Conservation (phyloP, 1,284 basidiomycete species). For the Austroboletus olivaceoglutinosus region DNA sequence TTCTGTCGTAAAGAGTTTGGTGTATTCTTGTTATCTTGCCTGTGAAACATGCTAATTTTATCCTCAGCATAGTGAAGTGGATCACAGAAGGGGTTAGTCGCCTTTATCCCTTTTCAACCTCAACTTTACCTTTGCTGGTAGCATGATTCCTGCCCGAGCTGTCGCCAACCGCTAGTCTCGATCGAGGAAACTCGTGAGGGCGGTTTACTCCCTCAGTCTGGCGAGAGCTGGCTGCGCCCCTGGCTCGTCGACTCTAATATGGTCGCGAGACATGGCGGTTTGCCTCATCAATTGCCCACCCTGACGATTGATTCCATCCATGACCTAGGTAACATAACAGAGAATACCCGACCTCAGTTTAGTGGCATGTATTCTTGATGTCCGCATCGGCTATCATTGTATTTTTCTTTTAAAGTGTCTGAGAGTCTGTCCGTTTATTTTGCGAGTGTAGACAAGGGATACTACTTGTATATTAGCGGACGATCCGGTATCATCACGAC, state of each 20-base stretch:
- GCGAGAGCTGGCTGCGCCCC: conserved; percentile 21
- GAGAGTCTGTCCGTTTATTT: conserved; percentile 27
- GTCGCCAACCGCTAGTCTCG: conserved; percentile 47
- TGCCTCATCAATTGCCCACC: conserved; percentile 20
- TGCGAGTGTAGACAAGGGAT: conserved; percentile 20
- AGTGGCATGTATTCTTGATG: conserved; percentile 54
- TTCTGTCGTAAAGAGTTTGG: conserved; percentile 74
- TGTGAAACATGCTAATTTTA: conserved; percentile 14
- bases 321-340: conserved; percentile 1
- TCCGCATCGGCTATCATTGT: conserved; percentile 2
- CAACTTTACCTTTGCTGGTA: conserved; percentile 26
- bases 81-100: conserved; percentile 52
- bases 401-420: conserved; percentile 9
- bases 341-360: conserved; percentile 35
- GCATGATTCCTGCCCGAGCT: conserved; percentile 64
- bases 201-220: not conserved
- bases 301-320: conserved; percentile 14
- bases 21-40: conserved; percentile 3
- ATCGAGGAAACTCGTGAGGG: conserved; percentile 15
- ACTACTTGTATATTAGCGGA: conserved; percentile 16
- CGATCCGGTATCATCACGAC: conserved; percentile 13
- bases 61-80: conserved; percentile 60
- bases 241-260: conserved; percentile 23
- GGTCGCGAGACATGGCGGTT: conserved; percentile 17
- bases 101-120: conserved; percentile 4